Percentiles rank a stretch among this genome's conserved stretches.
Evolutionary conservation across 257 asterid species (phyloP).

Genomic region (Misopates orontium): DNA sequence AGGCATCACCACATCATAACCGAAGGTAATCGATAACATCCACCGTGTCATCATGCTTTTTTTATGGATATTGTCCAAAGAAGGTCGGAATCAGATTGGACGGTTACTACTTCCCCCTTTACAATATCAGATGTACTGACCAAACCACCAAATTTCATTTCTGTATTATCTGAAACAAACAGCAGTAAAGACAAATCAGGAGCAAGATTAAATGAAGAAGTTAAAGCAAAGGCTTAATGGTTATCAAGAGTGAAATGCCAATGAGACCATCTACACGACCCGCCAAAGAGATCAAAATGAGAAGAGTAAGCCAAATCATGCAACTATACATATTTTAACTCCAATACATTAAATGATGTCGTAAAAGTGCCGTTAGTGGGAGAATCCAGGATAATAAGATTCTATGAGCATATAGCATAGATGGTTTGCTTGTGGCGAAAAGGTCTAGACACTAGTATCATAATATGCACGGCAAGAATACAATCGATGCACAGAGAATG

Average conservation of each 20-base stretch:
- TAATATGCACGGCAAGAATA: not conserved
- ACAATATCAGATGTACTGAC: conserved; percentile 86
- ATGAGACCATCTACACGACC: not conserved
- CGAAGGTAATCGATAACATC: conserved; percentile 14
- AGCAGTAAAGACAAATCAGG: conserved; percentile 24
- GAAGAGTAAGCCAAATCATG: not conserved
- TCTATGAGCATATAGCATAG: not conserved
- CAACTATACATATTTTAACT: not conserved
- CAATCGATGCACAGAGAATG: not conserved
- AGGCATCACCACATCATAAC: not conserved
- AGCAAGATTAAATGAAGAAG: not conserved
- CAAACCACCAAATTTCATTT: conserved; percentile 83
- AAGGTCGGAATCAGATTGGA: conserved; percentile 75
- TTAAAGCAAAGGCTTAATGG: not conserved
- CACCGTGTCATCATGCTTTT: conserved; percentile 30
- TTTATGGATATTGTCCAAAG: conserved; percentile 88
- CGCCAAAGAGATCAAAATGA: not conserved
- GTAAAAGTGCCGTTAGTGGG: not conserved
- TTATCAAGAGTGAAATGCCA: not conserved
- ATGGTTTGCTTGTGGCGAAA: not conserved
- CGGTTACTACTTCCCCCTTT: conserved; percentile 57
- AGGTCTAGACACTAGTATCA: not conserved
- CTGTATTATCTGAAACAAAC: conserved; percentile 56
- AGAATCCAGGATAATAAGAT: not conserved
- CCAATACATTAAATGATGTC: not conserved